Conservation (phyloP, 2,329 filamentous ascomycete genomes). For the Stagonosporopsis cucurbitacearum region DNA sequence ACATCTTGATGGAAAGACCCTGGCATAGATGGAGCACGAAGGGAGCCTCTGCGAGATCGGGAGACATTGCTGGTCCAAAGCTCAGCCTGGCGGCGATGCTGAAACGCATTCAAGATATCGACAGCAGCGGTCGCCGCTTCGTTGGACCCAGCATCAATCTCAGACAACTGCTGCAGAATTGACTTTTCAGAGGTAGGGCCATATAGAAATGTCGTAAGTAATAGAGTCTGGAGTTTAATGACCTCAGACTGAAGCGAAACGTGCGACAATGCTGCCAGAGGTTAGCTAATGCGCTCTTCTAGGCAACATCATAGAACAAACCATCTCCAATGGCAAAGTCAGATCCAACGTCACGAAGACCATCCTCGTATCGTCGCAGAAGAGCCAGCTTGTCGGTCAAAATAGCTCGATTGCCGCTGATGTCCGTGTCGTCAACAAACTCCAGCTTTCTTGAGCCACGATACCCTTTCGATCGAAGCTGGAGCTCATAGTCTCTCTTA, state of each 20-base stretch:
- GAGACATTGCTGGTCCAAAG: conserved; percentile 19
- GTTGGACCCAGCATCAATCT: conserved; percentile 39
- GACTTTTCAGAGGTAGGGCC: conserved; percentile 43
- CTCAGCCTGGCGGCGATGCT: conserved; percentile 32
- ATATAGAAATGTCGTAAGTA: conserved; percentile 45
- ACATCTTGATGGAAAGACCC: conserved; percentile 4
- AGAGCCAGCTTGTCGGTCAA: conserved; percentile 44
- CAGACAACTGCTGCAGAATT: conserved; percentile 42
- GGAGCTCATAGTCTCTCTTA: conserved; percentile 41
- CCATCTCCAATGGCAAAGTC: conserved; percentile 45
- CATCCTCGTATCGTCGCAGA: conserved; percentile 38
- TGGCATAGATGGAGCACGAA: conserved; percentile 7
- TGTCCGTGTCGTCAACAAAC: conserved; percentile 36
- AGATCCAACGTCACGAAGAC: conserved; percentile 36
- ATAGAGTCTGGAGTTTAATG: conserved; percentile 42
- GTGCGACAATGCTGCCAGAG: conserved; percentile 37
- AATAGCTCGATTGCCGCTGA: conserved; percentile 37
- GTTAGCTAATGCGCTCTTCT: not conserved
- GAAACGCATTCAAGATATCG: conserved; percentile 36
- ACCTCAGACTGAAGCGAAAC: conserved; percentile 44
- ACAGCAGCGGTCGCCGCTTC: conserved; percentile 37
- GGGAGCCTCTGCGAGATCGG: conserved; percentile 3
- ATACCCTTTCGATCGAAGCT: conserved; percentile 39
- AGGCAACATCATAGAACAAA: conserved; percentile 17
- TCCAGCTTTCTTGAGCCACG: conserved; percentile 34